Percentiles rank a stretch among this genome's conserved stretches.
Evolutionary conservation across 768 basidiomycete species (phyloP).

Genomic region (Termitomyces sp.): DNA sequence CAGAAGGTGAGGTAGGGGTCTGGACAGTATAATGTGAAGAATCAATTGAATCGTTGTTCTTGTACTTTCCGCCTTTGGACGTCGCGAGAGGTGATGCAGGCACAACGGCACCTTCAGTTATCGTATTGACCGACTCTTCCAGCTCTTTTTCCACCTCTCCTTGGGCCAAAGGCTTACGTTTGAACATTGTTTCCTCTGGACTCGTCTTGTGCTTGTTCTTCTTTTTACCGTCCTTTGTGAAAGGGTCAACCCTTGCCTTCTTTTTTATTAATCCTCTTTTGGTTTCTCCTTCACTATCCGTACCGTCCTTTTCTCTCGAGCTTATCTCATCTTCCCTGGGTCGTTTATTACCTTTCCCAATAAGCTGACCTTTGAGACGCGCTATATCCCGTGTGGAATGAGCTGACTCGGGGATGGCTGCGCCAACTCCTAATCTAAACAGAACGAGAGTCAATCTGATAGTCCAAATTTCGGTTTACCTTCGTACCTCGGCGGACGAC

Average conservation of each 20-base stretch:
- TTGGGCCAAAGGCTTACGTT: background rate
- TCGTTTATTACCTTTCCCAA: slow-evolving; percentile 45
- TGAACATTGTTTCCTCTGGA: background rate
- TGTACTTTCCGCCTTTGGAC: slow-evolving; percentile 5
- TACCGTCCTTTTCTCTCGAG: slow-evolving; percentile 15
- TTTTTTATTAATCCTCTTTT: slow-evolving; percentile 55
- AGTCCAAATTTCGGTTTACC: slow-evolving; percentile 5
- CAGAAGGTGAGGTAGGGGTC: background rate
- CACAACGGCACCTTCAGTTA: background rate
- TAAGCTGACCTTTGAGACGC: slow-evolving; percentile 56
- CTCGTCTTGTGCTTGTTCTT: slow-evolving; percentile 22
- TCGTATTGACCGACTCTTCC: background rate
- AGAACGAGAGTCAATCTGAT: slow-evolving; percentile 1
- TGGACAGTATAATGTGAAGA: background rate
- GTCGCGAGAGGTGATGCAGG: slow-evolving; percentile 3
- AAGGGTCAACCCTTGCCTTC: slow-evolving; percentile 56
- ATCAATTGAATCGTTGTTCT: slow-evolving; percentile 1
- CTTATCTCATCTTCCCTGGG: slow-evolving; percentile 34
- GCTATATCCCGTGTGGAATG: slow-evolving; percentile 48
- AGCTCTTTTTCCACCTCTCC: slow-evolving; percentile 1
- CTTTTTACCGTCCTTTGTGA: slow-evolving; percentile 41
- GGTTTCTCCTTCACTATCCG: slow-evolving; percentile 54
- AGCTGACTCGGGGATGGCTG: slow-evolving; percentile 46
- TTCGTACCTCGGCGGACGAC: slow-evolving; percentile 62
- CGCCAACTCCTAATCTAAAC: slow-evolving; percentile 71